Conservation (phyloP, 768 basidiomycete species). For the Tulasnella sp. region DNA sequence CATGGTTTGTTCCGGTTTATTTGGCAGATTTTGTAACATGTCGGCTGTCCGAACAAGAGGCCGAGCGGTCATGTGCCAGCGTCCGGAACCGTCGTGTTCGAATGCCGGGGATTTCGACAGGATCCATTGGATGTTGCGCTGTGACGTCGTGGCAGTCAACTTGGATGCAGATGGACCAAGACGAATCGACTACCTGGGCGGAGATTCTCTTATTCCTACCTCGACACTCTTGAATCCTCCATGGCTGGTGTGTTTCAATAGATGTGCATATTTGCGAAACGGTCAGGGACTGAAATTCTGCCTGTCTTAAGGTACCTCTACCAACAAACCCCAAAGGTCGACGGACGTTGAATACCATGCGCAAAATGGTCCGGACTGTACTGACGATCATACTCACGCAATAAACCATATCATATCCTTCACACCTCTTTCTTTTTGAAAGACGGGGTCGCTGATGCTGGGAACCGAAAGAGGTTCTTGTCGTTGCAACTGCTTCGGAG, state of each 20-base stretch:
- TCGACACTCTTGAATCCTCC: neutral
- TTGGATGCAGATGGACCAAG: neutral
- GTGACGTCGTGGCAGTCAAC: neutral
- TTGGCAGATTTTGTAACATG: neutral
- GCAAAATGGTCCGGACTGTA: no score
- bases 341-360: no score
- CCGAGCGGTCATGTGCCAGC: neutral
- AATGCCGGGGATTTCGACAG: neutral
- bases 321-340: neutral
- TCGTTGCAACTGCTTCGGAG: neutral
- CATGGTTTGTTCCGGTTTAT: neutral
- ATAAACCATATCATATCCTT: conserved; percentile 3
- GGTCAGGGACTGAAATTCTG: neutral
- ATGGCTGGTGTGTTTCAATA: neutral
- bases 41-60: neutral
- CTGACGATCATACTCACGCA: neutral
- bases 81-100: neutral
- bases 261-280: neutral
- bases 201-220: neutral
- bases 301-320: neutral
- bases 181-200: neutral
- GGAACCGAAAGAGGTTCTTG: neutral
- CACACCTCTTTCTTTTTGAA: neutral
- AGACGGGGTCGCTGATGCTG: neutral
- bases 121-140: neutral